Base-by-base conservation (phyloP, 2,329 filamentous ascomycete genomes). In the Fusarium oxysporum region DNA sequence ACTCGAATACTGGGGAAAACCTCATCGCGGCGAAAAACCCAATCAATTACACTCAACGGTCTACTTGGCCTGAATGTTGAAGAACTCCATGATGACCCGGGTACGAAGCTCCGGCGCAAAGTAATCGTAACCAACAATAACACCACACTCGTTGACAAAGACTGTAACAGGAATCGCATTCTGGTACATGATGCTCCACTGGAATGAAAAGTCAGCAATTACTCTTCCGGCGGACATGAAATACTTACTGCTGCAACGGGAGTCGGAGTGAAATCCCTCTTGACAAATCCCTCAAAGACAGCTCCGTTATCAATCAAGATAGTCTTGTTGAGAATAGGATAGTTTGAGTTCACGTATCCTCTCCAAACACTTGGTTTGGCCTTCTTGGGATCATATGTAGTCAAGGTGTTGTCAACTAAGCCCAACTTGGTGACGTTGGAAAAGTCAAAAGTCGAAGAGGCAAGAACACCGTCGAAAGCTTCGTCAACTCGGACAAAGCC, bases 161-260 rank as follows among this genome's bases (percentile, higher is more conserved):
- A 82, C 77, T 0, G 81, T 83, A 0, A 83, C 81, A 0, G 82
- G 81, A 19, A 84, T 77, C 5, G 62, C 71, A 1, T 74, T 78
- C 35, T 78, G 78, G 45, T 82, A 83, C 76, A 83, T 78, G 10
- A 83, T 77, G 11, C 77, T 78, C 81, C 81, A 83, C 81, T 82
- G 7, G 10, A 3, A 2, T 3, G 0, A 11, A 54, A 4, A n/a
- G 19, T 67, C 23, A 64, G 68, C 12, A 17, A 11, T 21, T 8
- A 1, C 11, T 10, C 6, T 1, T 9, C 3, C 11, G 4, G 3
- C 0, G 19, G n/a, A 6, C 1, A 4, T 4, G 6, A 4, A 5
- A 10, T 9, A 21, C 74, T 70, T 60, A 81, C 80, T 11, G 76
- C 73, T 8, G 79, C 78, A 19, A 80, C 79, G 3, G 35, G 56